Conservation (phyloP, 1,284 basidiomycete genomes). For the Sanguinoderma infundibulare region DNA sequence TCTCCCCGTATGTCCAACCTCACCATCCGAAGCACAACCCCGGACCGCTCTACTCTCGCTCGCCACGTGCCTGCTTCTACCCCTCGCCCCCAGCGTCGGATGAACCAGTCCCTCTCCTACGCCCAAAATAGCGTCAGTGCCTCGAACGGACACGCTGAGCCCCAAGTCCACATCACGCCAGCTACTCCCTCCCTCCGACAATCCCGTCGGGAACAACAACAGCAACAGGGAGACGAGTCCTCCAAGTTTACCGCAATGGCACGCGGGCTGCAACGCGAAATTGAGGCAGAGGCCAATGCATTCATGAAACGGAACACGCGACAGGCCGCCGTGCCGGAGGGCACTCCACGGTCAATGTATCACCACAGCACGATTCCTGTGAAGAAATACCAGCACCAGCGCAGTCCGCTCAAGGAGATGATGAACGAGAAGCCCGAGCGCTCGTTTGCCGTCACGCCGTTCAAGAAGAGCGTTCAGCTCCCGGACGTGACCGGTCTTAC, state of each 20-base stretch:
- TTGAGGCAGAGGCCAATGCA: slow-evolving; percentile 46
- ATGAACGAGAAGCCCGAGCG: slow-evolving; percentile 17
- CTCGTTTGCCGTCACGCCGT: slow-evolving; percentile 24
- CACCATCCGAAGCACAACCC: slow-evolving; percentile 23
- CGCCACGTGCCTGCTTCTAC: slow-evolving; percentile 22
- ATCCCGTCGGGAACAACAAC: neutral
- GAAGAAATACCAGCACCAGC: slow-evolving; percentile 21
- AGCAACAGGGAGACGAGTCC: slow-evolving; percentile 11
- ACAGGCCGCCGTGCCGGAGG: slow-evolving; percentile 24
- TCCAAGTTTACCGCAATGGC: slow-evolving; percentile 66
- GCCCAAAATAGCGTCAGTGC: slow-evolving; percentile 31
- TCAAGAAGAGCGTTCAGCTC: slow-evolving; percentile 50
- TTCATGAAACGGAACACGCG: slow-evolving; percentile 4
- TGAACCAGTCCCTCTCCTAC: slow-evolving; percentile 26
- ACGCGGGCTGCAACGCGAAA: slow-evolving; percentile 54
- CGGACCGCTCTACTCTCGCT: slow-evolving; percentile 16
- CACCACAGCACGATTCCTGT: slow-evolving; percentile 29
- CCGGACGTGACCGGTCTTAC: slow-evolving; percentile 84
- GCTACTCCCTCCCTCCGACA: slow-evolving; percentile 52
- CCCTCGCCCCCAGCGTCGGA: slow-evolving; percentile 17
- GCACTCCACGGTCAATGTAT: slow-evolving; percentile 9
- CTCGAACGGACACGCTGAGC: slow-evolving; percentile 41
- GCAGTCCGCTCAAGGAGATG: slow-evolving; percentile 27
- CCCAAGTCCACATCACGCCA: slow-evolving; percentile 56
- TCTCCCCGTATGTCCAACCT: slow-evolving; percentile 18